Evolutionary conservation across 2,329 filamentous ascomycete species (phyloP).

Genomic region (Verticillium isaacii): DNA sequence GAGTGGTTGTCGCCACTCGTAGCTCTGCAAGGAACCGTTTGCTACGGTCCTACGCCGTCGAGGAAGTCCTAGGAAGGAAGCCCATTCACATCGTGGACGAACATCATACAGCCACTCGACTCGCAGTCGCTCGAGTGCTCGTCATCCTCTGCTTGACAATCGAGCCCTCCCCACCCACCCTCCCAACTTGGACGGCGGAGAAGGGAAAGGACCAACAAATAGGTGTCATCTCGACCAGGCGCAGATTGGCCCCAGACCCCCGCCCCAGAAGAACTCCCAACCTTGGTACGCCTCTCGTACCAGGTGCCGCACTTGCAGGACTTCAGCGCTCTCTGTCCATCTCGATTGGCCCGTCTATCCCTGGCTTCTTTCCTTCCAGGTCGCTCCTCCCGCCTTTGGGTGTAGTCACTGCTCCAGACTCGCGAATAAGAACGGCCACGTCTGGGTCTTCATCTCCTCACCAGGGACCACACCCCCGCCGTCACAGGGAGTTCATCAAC

Average conservation of each 20-base stretch:
- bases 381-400: slow-evolving; percentile 8
- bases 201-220: slow-evolving; percentile 8
- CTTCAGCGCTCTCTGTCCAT: background rate
- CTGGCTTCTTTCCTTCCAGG: slow-evolving; percentile 5
- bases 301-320: slow-evolving; percentile 8
- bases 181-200: slow-evolving; percentile 5
- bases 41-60: background rate
- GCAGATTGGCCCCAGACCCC: slow-evolving; percentile 8
- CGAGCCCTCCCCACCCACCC: slow-evolving; percentile 4
- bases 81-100: too few relatives aligned
- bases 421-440: background rate
- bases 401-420: background rate
- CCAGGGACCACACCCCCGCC: background rate
- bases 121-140: background rate
- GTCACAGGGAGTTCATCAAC: background rate
- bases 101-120: background rate
- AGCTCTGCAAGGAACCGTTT: background rate
- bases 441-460: background rate
- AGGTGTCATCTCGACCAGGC: background rate
- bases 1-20: background rate
- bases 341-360: slow-evolving; percentile 11
- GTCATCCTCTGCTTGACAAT: background rate
- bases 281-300: slow-evolving; percentile 8
- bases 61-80: background rate
- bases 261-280: slow-evolving; percentile 7